These are phyloP conservation scores for Dujonia santamariae DNA, from an alignment of 1,139 yeast species.

Conservation along the genomic window DNA sequence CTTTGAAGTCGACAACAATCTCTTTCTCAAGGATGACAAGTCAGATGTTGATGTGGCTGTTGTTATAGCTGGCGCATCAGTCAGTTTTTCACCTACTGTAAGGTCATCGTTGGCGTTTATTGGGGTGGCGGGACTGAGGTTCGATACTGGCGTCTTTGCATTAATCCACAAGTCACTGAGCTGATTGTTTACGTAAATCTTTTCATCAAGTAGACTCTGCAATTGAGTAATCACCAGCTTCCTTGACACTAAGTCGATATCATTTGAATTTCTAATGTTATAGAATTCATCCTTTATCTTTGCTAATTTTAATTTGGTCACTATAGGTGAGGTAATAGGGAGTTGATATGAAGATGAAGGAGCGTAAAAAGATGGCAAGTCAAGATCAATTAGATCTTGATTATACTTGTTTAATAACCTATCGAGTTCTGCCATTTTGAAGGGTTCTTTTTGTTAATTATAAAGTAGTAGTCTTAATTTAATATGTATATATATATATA, in stretches of 20 bases:
- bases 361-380: slow-evolving; percentile 5
- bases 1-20: slow-evolving; percentile 26
- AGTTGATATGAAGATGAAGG: slow-evolving; percentile 1
- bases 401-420: slow-evolving; percentile 3
- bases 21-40: slow-evolving; percentile 21
- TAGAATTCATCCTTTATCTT: slow-evolving; percentile 6
- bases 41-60: slow-evolving; percentile 5
- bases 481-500: too few relatives aligned
- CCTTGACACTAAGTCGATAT: neutral
- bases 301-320: slow-evolving; percentile 5
- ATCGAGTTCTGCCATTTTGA: slow-evolving; percentile 1
- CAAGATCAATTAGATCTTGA: slow-evolving; percentile 2
- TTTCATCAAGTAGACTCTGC: slow-evolving; percentile 7
- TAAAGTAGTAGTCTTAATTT: too few relatives aligned
- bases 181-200: slow-evolving; percentile 5
- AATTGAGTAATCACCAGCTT: slow-evolving; percentile 4
- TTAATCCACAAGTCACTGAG: slow-evolving; percentile 2
- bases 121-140: neutral
- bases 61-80: neutral
- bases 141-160: neutral
- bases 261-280: slow-evolving; percentile 3
- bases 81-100: neutral
- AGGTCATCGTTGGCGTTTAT: neutral
- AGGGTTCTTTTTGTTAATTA: too few relatives aligned
- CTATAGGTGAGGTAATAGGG: slow-evolving; percentile 6